Percentiles rank a stretch among this genome's conserved stretches.
Evolutionary conservation across 1,284 basidiomycete genomes (phyloP).

Genomic region (Moesziomyces sp.): DNA sequence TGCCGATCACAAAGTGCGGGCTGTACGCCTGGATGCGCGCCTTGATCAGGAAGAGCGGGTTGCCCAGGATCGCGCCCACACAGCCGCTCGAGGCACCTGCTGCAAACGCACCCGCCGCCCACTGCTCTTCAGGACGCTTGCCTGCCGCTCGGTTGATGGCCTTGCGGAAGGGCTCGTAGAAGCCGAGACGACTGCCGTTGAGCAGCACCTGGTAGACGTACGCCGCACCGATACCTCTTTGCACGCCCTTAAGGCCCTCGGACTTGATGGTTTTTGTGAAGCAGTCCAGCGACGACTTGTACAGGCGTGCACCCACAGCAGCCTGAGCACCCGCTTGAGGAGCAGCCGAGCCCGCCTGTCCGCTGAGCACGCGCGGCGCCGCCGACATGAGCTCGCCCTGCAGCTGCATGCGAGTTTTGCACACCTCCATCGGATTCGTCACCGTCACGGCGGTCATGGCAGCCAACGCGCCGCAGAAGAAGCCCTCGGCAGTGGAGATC

Average conservation of each 20-base stretch:
- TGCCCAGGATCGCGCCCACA: slow-evolving; percentile 88
- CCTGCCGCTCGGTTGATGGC: slow-evolving; percentile 79
- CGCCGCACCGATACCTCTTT: slow-evolving; percentile 88
- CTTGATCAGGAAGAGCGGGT: slow-evolving; percentile 95
- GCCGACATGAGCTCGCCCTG: slow-evolving; percentile 60
- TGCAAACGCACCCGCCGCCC: slow-evolving; percentile 70
- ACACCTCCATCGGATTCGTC: slow-evolving; percentile 63
- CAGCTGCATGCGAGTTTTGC: slow-evolving; percentile 65
- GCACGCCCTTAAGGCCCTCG: slow-evolving; percentile 89
- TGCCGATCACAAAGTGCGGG: slow-evolving; percentile 87
- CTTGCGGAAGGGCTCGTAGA: slow-evolving; percentile 91
- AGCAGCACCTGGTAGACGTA: slow-evolving; percentile 78
- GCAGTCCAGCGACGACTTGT: slow-evolving; percentile 88
- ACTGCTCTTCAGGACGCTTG: slow-evolving; percentile 75
- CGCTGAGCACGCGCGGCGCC: slow-evolving; percentile 36
- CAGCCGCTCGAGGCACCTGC: slow-evolving; percentile 90
- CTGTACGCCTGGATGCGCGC: slow-evolving; percentile 87
- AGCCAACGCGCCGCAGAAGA: slow-evolving; percentile 51
- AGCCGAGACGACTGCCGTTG: slow-evolving; percentile 93
- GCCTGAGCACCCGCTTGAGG: slow-evolving; percentile 33
- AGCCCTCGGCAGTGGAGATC: slow-evolving; percentile 53
- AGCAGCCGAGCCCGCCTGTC: slow-evolving; percentile 36
- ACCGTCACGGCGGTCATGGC: slow-evolving; percentile 59
- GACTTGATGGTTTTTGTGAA: slow-evolving; percentile 87
- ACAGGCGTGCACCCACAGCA: slow-evolving; percentile 70